Conservation (phyloP, 306 rosid species). For the Lathyrus oleraceus region DNA sequence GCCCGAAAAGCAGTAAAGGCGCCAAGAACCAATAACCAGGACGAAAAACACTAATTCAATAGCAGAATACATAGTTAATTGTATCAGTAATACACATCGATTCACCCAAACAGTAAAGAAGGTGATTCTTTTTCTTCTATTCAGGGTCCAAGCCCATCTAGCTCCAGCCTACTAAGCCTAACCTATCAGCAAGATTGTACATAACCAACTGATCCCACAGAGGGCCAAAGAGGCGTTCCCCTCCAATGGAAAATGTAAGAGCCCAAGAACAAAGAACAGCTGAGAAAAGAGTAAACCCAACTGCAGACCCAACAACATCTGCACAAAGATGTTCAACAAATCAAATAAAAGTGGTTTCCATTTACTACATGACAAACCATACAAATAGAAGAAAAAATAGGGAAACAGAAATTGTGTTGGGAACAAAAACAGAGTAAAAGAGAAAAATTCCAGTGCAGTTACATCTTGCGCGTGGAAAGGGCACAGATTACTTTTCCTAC, state of each 20-base stretch:
- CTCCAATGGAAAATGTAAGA: constrained; percentile 79
- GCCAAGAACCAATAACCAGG: constrained; percentile 21
- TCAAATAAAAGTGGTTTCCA: background rate
- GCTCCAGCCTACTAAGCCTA: constrained; percentile 82
- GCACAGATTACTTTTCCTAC: background rate
- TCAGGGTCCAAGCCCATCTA: constrained; percentile 37
- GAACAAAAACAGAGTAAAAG: background rate
- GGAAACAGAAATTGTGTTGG: background rate
- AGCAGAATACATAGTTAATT: constrained; percentile 20
- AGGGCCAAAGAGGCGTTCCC: constrained; percentile 77
- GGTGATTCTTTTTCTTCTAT: background rate
- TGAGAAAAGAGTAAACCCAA: constrained; percentile 65
- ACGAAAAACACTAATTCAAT: constrained; percentile 14
- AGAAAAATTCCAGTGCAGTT: background rate
- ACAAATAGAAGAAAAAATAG: background rate
- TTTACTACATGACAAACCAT: background rate
- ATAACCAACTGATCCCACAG: constrained; percentile 82
- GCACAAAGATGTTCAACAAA: constrained; percentile 31
- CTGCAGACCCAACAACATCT: constrained; percentile 76
- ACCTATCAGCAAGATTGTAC: constrained; percentile 89
- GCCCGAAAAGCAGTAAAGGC: background rate
- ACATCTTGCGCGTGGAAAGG: background rate
- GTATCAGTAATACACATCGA: constrained; percentile 16
- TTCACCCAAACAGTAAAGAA: constrained; percentile 1
- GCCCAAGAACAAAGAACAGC: constrained; percentile 80